phyloP scores from a whole-genome alignment of 1,139 yeast species.

The Tardiomyces digboiensis region DNA sequence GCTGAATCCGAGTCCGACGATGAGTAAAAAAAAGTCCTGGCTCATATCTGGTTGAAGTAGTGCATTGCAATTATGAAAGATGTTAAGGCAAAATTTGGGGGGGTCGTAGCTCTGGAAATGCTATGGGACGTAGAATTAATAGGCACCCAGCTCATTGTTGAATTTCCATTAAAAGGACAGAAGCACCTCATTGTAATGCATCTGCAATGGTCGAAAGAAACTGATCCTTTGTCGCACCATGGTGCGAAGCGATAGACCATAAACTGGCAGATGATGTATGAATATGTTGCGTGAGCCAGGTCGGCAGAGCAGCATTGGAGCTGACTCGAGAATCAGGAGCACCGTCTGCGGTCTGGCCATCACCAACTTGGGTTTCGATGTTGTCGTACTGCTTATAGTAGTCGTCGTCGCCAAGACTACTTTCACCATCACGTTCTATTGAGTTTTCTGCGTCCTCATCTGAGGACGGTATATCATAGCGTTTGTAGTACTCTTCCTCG shows the following conservation, averaged over 20 bases:
- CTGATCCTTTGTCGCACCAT: not conserved
- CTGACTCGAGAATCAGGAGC: not conserved
- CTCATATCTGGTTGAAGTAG: not conserved
- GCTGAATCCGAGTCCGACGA: slow-evolving; percentile 73
- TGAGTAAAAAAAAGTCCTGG: slow-evolving; percentile 9
- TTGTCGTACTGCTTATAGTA: slow-evolving; percentile 6
- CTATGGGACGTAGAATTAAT: too few relatives aligned
- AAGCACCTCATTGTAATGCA: too few relatives aligned
- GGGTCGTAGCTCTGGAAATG: too few relatives aligned
- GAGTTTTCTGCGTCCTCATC: slow-evolving; percentile 1
- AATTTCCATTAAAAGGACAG: too few relatives aligned
- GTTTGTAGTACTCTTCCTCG: not conserved
- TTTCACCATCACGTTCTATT: slow-evolving; percentile 6
- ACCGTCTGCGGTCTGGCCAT: slow-evolving; percentile 6
- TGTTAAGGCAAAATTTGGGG: too few relatives aligned
- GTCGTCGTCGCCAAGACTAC: slow-evolving; percentile 8
- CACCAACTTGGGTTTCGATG: slow-evolving; percentile 9
- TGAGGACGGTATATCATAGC: not conserved
- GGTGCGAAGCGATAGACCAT: slow-evolving; percentile 2
- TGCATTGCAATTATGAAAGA: too few relatives aligned
- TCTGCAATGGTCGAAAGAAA: not conserved
- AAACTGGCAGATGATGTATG: slow-evolving; percentile 1
- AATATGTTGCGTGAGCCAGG: not conserved
- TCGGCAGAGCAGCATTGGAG: not conserved
- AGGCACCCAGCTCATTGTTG: too few relatives aligned